phyloP scores from a whole-genome alignment of 345 rosid species.

The Sapria himalayana region DNA sequence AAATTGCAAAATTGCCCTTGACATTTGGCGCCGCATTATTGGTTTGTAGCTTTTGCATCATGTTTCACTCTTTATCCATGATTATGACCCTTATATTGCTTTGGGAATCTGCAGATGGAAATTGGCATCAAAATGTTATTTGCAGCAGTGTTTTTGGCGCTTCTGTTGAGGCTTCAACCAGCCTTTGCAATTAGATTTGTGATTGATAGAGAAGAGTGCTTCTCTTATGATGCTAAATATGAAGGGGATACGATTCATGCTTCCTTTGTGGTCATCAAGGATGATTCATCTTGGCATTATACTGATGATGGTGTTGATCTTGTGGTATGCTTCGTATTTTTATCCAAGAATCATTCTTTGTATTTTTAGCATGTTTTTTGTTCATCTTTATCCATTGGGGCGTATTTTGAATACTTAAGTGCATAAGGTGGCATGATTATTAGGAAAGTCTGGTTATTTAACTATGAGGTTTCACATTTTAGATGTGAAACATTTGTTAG shows the following conservation, averaged over 20 bases:
- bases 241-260: constrained; percentile 40
- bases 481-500: too few relatives aligned
- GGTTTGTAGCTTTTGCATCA: too few relatives aligned
- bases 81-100: too few relatives aligned
- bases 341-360: neutral
- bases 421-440: neutral
- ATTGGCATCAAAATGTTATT: constrained; percentile 9
- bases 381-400: neutral
- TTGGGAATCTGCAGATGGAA: constrained; percentile 19
- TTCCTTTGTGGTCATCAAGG: constrained; percentile 44
- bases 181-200: constrained; percentile 36
- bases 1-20: too few relatives aligned
- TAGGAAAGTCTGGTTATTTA: too few relatives aligned
- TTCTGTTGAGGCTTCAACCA: constrained; percentile 11
- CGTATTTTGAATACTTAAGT: neutral
- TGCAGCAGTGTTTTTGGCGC: constrained; percentile 14
- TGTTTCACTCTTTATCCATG: too few relatives aligned
- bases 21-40: too few relatives aligned
- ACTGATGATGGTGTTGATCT: constrained; percentile 37
- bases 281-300: constrained; percentile 33
- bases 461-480: too few relatives aligned
- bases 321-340: constrained; percentile 22
- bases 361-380: neutral
- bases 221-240: constrained; percentile 39
- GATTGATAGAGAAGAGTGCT: constrained; percentile 48